Evolutionary conservation across 441 rosid genomes (phyloP).

Genomic region (Flueggea neowawraea): DNA sequence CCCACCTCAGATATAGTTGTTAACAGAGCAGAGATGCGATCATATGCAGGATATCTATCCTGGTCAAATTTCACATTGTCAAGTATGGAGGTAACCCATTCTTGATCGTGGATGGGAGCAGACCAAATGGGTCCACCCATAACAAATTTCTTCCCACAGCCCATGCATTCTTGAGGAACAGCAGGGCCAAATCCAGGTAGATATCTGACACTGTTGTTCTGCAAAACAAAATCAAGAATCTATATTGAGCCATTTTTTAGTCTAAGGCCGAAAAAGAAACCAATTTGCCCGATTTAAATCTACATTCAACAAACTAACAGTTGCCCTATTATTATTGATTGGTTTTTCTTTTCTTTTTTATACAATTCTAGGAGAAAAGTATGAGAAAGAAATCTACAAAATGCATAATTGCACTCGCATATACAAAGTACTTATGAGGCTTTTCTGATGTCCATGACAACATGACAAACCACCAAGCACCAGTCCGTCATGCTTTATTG

Average conservation of each 20-base stretch:
- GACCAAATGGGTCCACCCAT: constrained; percentile 99
- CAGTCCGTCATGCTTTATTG: too few relatives aligned
- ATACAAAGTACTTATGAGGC: too few relatives aligned
- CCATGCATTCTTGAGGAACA: constrained; percentile 85
- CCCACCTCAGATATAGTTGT: constrained; percentile 86
- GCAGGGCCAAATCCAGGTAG: constrained; percentile 92
- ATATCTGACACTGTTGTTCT: constrained; percentile 84
- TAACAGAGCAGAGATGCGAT: constrained; percentile 76
- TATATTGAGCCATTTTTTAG: constrained; percentile 1
- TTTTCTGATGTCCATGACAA: too few relatives aligned
- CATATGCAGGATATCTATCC: constrained; percentile 88
- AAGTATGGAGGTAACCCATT: constrained; percentile 73
- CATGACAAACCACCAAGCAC: too few relatives aligned
- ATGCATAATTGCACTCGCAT: too few relatives aligned
- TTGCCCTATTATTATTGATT: too few relatives aligned
- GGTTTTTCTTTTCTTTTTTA: too few relatives aligned
- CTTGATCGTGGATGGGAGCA: constrained; percentile 95
- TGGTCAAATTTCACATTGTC: constrained; percentile 64
- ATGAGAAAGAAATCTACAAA: too few relatives aligned
- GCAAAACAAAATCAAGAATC: constrained; percentile 15
- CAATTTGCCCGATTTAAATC: neutral
- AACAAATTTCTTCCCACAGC: constrained; percentile 91
- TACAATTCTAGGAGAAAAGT: too few relatives aligned
- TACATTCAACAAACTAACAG: too few relatives aligned
- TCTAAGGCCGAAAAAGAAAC: constrained; percentile 3